Evolutionary conservation across 192 early-diverging fungal genomes (phyloP).

Genomic region (Oehlia diaphana): DNA sequence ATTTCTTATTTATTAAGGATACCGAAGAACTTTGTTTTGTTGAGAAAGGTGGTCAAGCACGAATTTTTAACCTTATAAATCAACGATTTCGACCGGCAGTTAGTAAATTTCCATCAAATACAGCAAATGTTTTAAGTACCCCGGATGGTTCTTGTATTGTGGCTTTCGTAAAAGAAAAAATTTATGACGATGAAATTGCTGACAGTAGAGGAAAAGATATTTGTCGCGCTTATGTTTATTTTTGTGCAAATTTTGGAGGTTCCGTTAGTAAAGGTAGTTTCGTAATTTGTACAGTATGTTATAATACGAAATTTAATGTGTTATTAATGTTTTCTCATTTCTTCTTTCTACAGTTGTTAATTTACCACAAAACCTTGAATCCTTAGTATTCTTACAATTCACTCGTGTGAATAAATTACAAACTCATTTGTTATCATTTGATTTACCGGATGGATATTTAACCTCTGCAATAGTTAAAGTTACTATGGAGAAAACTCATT

Average conservation of each 20-base stretch:
- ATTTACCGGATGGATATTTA: neutral
- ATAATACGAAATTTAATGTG: too few species aligned
- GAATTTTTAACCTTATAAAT: conserved; percentile 13
- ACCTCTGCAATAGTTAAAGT: neutral
- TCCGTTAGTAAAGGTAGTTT: neutral
- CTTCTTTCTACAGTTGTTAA: neutral
- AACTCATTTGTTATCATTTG: conserved; percentile 5
- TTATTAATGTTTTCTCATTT: neutral
- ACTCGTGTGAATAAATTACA: neutral
- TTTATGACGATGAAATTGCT: neutral
- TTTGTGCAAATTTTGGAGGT: conserved; percentile 7
- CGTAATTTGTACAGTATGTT: too few species aligned
- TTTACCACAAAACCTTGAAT: neutral
- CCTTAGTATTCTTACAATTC: neutral
- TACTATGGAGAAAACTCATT: conserved; percentile 15
- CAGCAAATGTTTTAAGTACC: neutral
- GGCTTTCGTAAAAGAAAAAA: conserved; percentile 23
- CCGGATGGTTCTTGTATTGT: conserved; percentile 30
- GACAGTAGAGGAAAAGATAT: neutral
- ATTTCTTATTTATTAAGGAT: conserved; percentile 27
- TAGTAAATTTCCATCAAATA: conserved; percentile 8
- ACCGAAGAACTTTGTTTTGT: conserved; percentile 28
- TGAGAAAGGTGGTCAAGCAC: conserved; percentile 9
- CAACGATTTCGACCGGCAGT: conserved; percentile 5
- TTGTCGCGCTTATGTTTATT: conserved; percentile 2